Evolutionary conservation across 192 early-diverging fungal species (phyloP).

Genomic region (Glomus cerebriforme): DNA sequence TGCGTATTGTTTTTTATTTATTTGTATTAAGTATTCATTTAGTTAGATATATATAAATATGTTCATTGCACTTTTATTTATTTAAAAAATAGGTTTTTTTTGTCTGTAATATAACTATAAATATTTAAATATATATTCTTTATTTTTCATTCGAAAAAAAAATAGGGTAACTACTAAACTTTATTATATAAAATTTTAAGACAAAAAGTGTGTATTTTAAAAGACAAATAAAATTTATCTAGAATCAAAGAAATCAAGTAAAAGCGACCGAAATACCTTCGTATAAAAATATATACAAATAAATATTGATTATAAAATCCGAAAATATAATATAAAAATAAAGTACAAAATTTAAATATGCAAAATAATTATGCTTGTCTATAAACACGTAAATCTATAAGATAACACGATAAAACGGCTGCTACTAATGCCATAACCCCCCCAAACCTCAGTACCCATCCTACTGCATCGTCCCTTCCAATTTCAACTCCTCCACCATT

Average conservation of each 20-base stretch:
- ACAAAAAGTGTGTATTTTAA: too few relatives aligned
- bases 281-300: too few relatives aligned
- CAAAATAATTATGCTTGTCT: neutral
- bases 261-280: too few relatives aligned
- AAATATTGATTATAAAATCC: too few relatives aligned
- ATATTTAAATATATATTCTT: neutral
- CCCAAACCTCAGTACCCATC: slow-evolving; percentile 72
- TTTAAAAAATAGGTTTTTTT: neutral
- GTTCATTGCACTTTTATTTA: neutral
- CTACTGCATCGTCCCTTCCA: slow-evolving; percentile 49
- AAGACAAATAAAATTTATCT: too few relatives aligned
- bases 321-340: neutral
- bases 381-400: slow-evolving; percentile 22
- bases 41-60: too few relatives aligned
- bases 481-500: neutral
- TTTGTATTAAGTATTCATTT: neutral
- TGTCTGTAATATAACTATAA: neutral
- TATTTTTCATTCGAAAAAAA: neutral
- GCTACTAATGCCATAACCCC: slow-evolving; percentile 70
- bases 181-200: too few relatives aligned
- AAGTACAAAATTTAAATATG: neutral
- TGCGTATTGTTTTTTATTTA: neutral
- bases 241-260: too few relatives aligned
- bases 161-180: neutral
- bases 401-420: slow-evolving; percentile 52